These are phyloP conservation scores for Seiridium unicorne DNA, from an alignment of 2,329 filamentous ascomycete genomes.

Conservation along the genomic window DNA sequence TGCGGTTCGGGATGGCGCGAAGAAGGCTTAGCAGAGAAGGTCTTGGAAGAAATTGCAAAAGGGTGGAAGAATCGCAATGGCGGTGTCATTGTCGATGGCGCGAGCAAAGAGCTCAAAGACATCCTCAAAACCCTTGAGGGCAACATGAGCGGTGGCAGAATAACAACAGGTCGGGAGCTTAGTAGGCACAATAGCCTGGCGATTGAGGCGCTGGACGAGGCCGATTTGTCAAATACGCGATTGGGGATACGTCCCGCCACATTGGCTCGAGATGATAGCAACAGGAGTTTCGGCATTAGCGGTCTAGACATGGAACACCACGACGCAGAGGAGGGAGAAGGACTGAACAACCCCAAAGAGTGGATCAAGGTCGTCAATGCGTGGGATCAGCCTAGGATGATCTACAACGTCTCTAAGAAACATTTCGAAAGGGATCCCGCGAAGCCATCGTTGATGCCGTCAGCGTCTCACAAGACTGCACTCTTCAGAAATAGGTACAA, in stretches of 20 bases:
- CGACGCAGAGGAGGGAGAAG: conserved; percentile 59
- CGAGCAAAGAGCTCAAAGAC: conserved; percentile 70
- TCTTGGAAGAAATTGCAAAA: conserved; percentile 87
- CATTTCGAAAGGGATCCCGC: conserved; percentile 77
- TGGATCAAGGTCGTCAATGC: conserved; percentile 85
- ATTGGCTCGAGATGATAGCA: conserved; percentile 57
- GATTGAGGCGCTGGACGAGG: conserved; percentile 53
- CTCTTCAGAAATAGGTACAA: conserved; percentile 90
- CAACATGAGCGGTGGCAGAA: conserved; percentile 82
- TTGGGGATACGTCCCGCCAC: conserved; percentile 50
- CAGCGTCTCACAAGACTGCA: conserved; percentile 76
- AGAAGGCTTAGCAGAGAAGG: conserved; percentile 87
- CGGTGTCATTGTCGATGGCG: conserved; percentile 87
- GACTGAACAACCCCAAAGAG: conserved; percentile 66
- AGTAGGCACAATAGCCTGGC: conserved; percentile 64
- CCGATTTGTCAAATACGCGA: conserved; percentile 52
- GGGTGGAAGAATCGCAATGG: conserved; percentile 89
- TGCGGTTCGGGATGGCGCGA: conserved; percentile 97
- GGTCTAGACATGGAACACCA: conserved; percentile 50
- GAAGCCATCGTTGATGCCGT: conserved; percentile 71
- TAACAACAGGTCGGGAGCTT: conserved; percentile 55
- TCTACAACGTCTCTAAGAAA: conserved; percentile 79
- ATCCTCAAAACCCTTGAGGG: conserved; percentile 84
- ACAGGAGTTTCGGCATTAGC: conserved; percentile 63
- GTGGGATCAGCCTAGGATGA: conserved; percentile 78